A percentile compares a stretch with the other conserved stretches of the same genome.
Evolutionary conservation across 2,329 filamentous ascomycete genomes (phyloP).

Genomic region (Colletotrichum salicis): DNA sequence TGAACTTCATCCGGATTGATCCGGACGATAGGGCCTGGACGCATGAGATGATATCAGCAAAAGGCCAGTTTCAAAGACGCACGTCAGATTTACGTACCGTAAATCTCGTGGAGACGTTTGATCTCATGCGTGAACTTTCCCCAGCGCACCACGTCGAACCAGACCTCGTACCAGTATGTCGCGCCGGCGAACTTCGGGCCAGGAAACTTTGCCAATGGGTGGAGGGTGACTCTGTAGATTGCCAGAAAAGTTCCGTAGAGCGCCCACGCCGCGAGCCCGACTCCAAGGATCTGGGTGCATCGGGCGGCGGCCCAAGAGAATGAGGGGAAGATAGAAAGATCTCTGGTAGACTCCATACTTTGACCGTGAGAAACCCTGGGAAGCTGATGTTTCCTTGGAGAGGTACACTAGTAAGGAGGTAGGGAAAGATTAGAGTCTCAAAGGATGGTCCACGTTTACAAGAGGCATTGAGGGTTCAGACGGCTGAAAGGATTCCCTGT

Average conservation of each 20-base stretch:
- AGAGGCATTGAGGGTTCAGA: not conserved
- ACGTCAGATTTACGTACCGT: constrained; percentile 32
- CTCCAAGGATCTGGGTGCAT: not conserved
- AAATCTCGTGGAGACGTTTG: constrained; percentile 39
- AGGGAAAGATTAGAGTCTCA: not conserved
- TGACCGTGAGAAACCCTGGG: not conserved
- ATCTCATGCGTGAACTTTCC: constrained; percentile 35
- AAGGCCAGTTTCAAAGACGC: not conserved
- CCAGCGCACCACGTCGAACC: constrained; percentile 39
- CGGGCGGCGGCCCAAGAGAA: not conserved
- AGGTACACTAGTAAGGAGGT: not conserved
- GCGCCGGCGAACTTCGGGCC: constrained; percentile 40
- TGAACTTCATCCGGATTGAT: constrained; percentile 43
- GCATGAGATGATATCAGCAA: not conserved
- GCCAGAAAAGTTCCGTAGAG: constrained; percentile 3
- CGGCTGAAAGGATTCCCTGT: not conserved
- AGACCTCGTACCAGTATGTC: constrained; percentile 39
- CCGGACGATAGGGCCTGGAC: constrained; percentile 41
- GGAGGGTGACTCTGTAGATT: constrained; percentile 35
- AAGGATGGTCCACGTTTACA: too few relatives aligned
- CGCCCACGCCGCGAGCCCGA: constrained; percentile 4
- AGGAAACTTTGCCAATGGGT: constrained; percentile 37
- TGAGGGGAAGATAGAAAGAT: not conserved
- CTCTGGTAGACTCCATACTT: too few relatives aligned
- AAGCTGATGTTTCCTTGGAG: not conserved